Conservation (phyloP, 352 stramenopile species). For the Halophytophthora batemanensis region DNA sequence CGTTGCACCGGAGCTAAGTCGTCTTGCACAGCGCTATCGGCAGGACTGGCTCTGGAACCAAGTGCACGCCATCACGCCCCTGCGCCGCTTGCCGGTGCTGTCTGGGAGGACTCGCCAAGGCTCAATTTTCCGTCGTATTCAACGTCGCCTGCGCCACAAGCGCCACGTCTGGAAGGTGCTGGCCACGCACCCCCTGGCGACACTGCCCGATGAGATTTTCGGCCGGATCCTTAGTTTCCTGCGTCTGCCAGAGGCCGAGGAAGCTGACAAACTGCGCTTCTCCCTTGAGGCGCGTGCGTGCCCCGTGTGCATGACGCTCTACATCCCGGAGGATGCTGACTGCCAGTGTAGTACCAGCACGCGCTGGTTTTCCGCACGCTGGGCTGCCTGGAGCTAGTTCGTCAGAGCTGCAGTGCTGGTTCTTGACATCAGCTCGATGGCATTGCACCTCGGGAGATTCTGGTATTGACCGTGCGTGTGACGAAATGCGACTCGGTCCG, state of each 20-base stretch:
- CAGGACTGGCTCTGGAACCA: conserved; percentile 3
- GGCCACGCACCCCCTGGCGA: conserved; percentile 4
- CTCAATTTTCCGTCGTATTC: conserved; percentile 1
- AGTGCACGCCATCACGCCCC: conserved; percentile 1
- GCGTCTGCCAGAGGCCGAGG: neutral
- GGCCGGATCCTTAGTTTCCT: neutral
- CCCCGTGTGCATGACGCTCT: neutral
- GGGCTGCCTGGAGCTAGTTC: too few relatives aligned
- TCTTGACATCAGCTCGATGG: too few relatives aligned
- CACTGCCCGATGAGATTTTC: conserved; percentile 3
- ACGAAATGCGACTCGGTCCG: too few relatives aligned
- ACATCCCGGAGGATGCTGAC: neutral
- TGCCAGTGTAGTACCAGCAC: too few relatives aligned
- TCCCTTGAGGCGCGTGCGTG: conserved; percentile 6
- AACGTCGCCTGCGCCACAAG: neutral
- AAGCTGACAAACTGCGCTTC: neutral
- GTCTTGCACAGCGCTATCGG: neutral
- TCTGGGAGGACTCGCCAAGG: neutral
- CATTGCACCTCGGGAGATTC: too few relatives aligned
- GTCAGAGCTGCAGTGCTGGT: too few relatives aligned
- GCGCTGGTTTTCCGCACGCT: too few relatives aligned
- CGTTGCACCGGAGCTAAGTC: neutral
- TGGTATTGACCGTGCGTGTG: too few relatives aligned
- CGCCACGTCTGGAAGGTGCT: conserved; percentile 2
- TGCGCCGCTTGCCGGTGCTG: conserved; percentile 3